Base-by-base conservation (phyloP, 2,329 filamentous ascomycete genomes). In the Zasmidium angulare region DNA sequence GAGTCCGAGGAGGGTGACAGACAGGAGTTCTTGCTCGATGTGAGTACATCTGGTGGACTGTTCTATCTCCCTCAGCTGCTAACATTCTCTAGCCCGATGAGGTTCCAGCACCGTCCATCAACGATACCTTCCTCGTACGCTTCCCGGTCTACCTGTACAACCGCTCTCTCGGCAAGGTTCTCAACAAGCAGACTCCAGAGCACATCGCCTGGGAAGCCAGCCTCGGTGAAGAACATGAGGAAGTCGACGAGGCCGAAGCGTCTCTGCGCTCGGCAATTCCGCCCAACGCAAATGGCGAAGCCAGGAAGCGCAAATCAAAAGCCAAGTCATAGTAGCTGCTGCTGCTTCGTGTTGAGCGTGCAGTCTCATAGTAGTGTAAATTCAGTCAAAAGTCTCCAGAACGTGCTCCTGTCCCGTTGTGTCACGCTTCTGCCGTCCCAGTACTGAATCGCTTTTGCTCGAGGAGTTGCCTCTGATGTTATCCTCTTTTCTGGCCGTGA, bases 21-120 rank as follows among this genome's bases (percentile, higher is more conserved):
- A 29, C 85, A 89, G 66, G 91, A 97, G 73, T 96, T 88, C 72
- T 79, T 97, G 64, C 86, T 99, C 61, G 93, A 99, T 74, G 87
- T 97, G 78, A 82, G 89, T 84, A 17, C 23, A n/a, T 11, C 26
- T 29, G 26, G 11, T 21, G 14, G 9, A 46, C 24, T n/a, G 4
- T 2, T 31, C 43, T 23, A n/a, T 20, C 14, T 2, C 20, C 22
- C 3, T 24, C 49, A 53, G 20, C 21, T 49, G 36, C 58, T 62
- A 54, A 62, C 36, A 23, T 26, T 14, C 11, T 55, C 56, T 63
- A 93, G 90, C 86, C 86, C 70, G 85, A 92, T 60, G 91, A 97
- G 74, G 87, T 99, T 61, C 81, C 84, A 48, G 80, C 82, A 65
- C 95, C 95, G 0, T 89, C 88, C 2, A 78, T 97, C 74, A 84